phyloP scores from a whole-genome alignment of 345 rosid genomes.

The Eucalyptus pauciflora region DNA sequence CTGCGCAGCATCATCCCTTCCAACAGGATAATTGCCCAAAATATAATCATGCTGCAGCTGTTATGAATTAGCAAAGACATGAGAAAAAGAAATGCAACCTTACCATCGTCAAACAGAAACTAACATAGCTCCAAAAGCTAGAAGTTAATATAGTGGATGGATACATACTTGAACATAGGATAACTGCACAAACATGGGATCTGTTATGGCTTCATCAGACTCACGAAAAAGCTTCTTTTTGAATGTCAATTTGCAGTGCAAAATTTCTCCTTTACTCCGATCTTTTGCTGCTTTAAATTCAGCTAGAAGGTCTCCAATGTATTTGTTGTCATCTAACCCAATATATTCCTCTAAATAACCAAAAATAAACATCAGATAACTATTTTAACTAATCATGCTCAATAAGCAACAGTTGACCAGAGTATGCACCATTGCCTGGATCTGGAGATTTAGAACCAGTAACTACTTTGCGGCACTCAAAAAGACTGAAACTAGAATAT shows the following conservation, averaged over 20 bases:
- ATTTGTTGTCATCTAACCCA: slow-evolving; percentile 95
- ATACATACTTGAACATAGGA: slow-evolving; percentile 88
- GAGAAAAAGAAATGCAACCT: neutral
- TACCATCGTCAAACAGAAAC: neutral
- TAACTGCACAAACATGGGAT: slow-evolving; percentile 91
- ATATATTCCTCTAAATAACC: slow-evolving; percentile 68
- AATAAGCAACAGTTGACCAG: neutral
- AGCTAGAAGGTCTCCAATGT: slow-evolving; percentile 83
- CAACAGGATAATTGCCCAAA: slow-evolving; percentile 95
- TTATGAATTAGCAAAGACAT: slow-evolving; percentile 1
- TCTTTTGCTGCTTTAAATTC: slow-evolving; percentile 94
- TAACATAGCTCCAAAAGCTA: neutral
- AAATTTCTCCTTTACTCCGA: slow-evolving; percentile 90
- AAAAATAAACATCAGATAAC: neutral
- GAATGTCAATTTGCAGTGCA: slow-evolving; percentile 83
- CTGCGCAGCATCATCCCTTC: slow-evolving; percentile 98
- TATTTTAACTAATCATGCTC: neutral
- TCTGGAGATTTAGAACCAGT: slow-evolving; percentile 86
- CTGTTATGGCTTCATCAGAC: slow-evolving; percentile 92
- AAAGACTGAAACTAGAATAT: slow-evolving; percentile 88
- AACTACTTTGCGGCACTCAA: slow-evolving; percentile 93
- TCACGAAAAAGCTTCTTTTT: slow-evolving; percentile 93
- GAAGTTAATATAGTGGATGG: neutral
- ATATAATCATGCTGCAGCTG: slow-evolving; percentile 98
- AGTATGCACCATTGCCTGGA: slow-evolving; percentile 64